These are phyloP conservation scores for Penicillium atrosanguineum DNA, from an alignment of 495 filamentous ascomycete species.

Conservation along the genomic window DNA sequence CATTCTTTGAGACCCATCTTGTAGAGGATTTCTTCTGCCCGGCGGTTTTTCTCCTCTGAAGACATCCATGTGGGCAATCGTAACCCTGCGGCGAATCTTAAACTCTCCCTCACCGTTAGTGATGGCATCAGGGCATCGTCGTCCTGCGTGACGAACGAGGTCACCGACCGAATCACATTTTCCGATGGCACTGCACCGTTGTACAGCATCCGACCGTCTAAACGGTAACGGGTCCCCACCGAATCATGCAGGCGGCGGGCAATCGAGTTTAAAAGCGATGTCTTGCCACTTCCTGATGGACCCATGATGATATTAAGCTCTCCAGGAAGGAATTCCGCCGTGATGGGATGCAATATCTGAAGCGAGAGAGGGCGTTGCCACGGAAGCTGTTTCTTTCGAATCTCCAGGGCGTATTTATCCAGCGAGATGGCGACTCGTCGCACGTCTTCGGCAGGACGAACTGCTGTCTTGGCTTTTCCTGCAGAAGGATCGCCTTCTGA, in stretches of 20 bases:
- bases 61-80: conserved; percentile 68
- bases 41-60: conserved; percentile 56
- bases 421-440: conserved; percentile 59
- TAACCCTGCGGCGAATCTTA: conserved; percentile 65
- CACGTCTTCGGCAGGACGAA: conserved; percentile 48
- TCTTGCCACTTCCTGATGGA: conserved; percentile 72
- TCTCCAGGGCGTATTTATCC: conserved; percentile 56
- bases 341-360: conserved; percentile 63
- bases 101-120: conserved; percentile 71
- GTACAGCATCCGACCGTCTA: conserved; percentile 59
- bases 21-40: conserved; percentile 66
- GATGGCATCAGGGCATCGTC: conserved; percentile 71
- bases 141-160: conserved; percentile 74
- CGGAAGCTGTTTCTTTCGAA: conserved; percentile 55
- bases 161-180: conserved; percentile 63
- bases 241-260: conserved; percentile 59
- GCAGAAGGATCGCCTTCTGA: conserved; percentile 54
- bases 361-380: conserved; percentile 46
- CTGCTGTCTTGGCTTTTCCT: conserved; percentile 59
- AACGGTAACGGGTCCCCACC: conserved; percentile 50
- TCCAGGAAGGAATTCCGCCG: conserved; percentile 58
- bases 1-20: conserved; percentile 78
- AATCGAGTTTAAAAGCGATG: conserved; percentile 67
- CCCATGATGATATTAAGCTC: conserved; percentile 75
- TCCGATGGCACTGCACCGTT: conserved; percentile 64